These are phyloP conservation scores for Kodamaea leandrae DNA, from an alignment of 805 yeast genomes.

Conservation along the genomic window DNA sequence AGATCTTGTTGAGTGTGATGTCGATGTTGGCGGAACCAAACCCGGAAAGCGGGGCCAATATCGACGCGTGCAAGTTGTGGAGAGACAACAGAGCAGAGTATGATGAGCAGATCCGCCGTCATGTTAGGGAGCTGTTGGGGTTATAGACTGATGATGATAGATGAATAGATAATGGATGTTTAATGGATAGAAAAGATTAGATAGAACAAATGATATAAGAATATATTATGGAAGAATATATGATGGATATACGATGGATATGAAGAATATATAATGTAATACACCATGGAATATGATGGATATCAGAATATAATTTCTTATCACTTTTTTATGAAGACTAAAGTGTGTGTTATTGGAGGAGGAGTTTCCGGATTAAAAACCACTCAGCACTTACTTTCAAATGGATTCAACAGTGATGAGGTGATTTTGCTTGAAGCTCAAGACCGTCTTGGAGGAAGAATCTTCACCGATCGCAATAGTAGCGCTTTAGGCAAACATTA, in stretches of 20 bases:
- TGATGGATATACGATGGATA: too few species aligned
- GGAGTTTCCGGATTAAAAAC: conserved; percentile 27
- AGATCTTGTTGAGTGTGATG: conserved; percentile 86
- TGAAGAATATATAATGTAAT: too few species aligned
- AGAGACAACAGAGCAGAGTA: conserved; percentile 75
- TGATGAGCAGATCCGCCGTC: conserved; percentile 58
- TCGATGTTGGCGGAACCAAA: conserved; percentile 98
- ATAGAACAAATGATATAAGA: too few species aligned
- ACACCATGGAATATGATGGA: too few species aligned
- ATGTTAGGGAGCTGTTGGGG: conserved; percentile 72
- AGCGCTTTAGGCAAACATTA: conserved; percentile 33
- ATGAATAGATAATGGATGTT: not conserved
- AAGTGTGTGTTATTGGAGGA: conserved; percentile 22
- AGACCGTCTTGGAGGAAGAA: conserved; percentile 23
- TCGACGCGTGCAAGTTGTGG: conserved; percentile 81
- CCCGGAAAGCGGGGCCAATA: conserved; percentile 92
- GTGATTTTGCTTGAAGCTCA: conserved; percentile 24
- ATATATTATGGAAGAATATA: too few species aligned
- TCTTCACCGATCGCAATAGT: conserved; percentile 17
- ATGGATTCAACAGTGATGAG: conserved; percentile 13
- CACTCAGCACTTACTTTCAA: conserved; percentile 24
- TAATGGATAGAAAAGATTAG: not conserved
- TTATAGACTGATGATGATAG: conserved; percentile 31
- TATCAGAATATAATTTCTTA: too few species aligned
- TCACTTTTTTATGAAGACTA: too few species aligned